These are phyloP conservation scores for Populus pruinosa DNA, from an alignment of 345 rosid species.

Conservation along the genomic window DNA sequence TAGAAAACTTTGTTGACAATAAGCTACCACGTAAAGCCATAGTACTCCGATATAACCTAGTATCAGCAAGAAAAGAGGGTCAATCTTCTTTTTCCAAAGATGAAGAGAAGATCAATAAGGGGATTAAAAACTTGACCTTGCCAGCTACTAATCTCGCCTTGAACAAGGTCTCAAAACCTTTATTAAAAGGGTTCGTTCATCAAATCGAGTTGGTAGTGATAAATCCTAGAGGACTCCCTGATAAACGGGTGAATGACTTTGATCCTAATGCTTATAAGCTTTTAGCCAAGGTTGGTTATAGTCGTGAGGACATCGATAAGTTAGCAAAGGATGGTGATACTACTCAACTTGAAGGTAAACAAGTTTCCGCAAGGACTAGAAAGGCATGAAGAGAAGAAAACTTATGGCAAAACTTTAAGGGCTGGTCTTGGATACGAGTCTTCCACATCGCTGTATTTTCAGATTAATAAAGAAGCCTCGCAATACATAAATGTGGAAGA, in stretches of 20 bases:
- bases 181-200: background rate
- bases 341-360: background rate
- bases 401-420: background rate
- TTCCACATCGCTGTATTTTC: background rate
- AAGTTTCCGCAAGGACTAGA: background rate
- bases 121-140: background rate
- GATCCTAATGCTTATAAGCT: slow-evolving; percentile 5
- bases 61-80: background rate
- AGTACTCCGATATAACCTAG: background rate
- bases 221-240: background rate
- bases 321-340: background rate
- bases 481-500: background rate
- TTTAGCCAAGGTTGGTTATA: background rate
- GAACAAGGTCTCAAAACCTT: background rate
- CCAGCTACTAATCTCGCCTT: background rate
- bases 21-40: background rate
- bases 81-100: background rate
- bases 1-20: background rate
- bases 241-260: background rate
- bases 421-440: background rate
- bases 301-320: background rate
- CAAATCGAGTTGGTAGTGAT: background rate
- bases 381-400: background rate
- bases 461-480: background rate
- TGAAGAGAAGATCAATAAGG: background rate